Conservation (phyloP, 768 basidiomycete genomes). For the Psilocybe subaeruginosa region DNA sequence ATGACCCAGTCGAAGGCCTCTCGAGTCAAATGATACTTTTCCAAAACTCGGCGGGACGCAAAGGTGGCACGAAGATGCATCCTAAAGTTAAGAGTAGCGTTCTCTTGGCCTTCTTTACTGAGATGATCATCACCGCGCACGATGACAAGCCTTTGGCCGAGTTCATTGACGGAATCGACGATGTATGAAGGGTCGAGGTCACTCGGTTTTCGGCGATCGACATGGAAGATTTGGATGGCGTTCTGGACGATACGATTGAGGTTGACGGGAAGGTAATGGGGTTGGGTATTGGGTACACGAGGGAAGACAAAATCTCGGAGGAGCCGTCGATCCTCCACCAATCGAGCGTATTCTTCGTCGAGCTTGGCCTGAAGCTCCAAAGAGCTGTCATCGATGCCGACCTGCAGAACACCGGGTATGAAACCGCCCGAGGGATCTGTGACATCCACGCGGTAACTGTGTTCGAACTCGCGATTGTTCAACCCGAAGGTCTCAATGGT, state of each 20-base stretch:
- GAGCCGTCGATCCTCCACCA: conserved; percentile 74
- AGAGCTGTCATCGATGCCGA: conserved; percentile 86
- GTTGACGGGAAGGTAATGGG: conserved; percentile 94
- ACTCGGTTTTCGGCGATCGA: conserved; percentile 90
- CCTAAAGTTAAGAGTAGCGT: conserved; percentile 89
- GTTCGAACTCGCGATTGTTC: conserved; percentile 82
- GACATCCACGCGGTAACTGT: conserved; percentile 93
- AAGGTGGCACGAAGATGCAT: conserved; percentile 93
- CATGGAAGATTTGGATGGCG: conserved; percentile 94
- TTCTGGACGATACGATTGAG: conserved; percentile 95
- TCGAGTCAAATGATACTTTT: conserved; percentile 83
- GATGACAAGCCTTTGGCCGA: conserved; percentile 79
- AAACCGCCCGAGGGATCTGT: conserved; percentile 85
- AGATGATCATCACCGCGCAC: conserved; percentile 86
- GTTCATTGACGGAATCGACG: conserved; percentile 73
- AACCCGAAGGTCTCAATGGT: conserved; percentile 88
- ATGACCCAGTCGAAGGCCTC: conserved; percentile 99
- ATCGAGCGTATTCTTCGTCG: conserved; percentile 66
- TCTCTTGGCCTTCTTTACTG: conserved; percentile 78
- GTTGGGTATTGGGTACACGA: conserved; percentile 64
- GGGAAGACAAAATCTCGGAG: conserved; percentile 89
- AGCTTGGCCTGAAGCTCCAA: conserved; percentile 81
- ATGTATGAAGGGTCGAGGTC: conserved; percentile 91
- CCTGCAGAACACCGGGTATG: conserved; percentile 76
- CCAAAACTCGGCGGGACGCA: conserved; percentile 84